Evolutionary conservation across 768 basidiomycete species (phyloP), one percentile per base, ranked within the genome.

Genomic region (Pulveroboletus sp.): DNA sequence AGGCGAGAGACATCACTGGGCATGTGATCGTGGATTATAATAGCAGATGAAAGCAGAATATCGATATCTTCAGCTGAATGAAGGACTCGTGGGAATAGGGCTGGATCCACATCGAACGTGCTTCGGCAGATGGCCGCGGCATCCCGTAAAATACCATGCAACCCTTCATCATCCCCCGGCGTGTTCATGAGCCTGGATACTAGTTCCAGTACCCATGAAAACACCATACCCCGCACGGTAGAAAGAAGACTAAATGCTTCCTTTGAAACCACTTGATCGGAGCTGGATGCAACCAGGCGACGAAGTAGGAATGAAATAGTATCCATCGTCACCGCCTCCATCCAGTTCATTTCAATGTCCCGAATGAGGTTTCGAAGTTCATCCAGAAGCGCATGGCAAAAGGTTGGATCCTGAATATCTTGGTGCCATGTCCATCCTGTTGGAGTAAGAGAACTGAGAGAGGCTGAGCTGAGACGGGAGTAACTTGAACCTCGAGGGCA

Each of bases 301-400:
- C 54, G 44, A 6, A 60, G 56, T 6, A 78, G 50, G 24, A 66
- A 46, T 2, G 66, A 59, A 21, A 69, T 59, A 5, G 64, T 72
- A 49, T 60, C 45, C 47, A 72, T 56, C 0, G 69, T 56, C 7
- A 58, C 43, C 0, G 51, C 57, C 47, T 70, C 63, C 42, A 66
- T 52, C 77, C 78, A 79, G 46, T 74, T 78, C 6, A 44, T 63
- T 43, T 63, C 53, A 20, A 78, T 55, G 19, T 60, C 64, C 19
- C 35, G 43, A n/a, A 75, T 37, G 6, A 74, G 57, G 16, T 49
- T 51, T 9, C 65, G 59, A 5, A 74, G 49, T 43, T 72, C 72
- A 6, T 31, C 50, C 2, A 76, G 43, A 6, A 80, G 55, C 1
- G 57, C 58, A 5, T 8, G 0, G 13, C 70, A 61, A 37, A 78